These are phyloP conservation scores for Fusarium duplospermum DNA, from an alignment of 2,329 filamentous ascomycete genomes.

Conservation along the genomic window DNA sequence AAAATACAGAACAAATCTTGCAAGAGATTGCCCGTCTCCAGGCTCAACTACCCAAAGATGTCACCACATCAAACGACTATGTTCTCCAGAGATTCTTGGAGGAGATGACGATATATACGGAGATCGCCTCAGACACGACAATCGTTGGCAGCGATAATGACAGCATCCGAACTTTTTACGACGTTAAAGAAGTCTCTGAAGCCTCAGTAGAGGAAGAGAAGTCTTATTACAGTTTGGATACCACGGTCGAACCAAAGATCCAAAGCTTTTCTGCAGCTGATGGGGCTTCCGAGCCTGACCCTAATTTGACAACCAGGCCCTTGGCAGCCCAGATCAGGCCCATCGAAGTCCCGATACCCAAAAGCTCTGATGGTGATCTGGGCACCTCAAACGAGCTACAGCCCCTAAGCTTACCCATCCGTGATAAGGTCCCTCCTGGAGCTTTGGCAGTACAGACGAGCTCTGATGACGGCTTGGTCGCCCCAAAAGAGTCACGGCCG, in stretches of 20 bases:
- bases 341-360: too few relatives aligned
- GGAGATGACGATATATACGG: constrained; percentile 19
- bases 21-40: constrained; percentile 12
- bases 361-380: too few relatives aligned
- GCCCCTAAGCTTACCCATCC: background rate
- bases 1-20: constrained; percentile 11
- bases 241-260: background rate
- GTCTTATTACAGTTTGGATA: background rate
- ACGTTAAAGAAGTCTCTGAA: background rate
- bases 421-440: background rate
- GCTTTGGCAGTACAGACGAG: background rate
- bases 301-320: background rate
- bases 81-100: constrained; percentile 17
- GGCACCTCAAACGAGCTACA: background rate
- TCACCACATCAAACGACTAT: background rate
- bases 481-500: background rate
- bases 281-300: background rate
- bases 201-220: background rate
- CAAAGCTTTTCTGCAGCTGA: background rate
- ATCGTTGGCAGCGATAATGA: background rate
- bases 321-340: too few relatives aligned
- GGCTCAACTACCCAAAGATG: background rate
- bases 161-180: background rate
- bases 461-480: background rate
- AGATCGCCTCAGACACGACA: background rate